Evolutionary conservation across 1,139 yeast genomes (phyloP).

Genomic region (Pichia sp.): DNA sequence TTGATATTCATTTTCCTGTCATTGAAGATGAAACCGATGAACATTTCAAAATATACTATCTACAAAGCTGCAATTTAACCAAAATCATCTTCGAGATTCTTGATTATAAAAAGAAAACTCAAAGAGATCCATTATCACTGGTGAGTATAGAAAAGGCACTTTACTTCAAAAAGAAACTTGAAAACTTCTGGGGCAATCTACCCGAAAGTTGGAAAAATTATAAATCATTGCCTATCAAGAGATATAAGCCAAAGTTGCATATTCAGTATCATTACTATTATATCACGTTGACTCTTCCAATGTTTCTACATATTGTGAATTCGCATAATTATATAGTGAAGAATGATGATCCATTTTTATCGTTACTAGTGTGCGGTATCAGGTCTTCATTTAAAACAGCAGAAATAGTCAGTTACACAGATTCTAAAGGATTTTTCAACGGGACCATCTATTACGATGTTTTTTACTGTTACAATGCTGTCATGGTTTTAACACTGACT

Average conservation of each 20-base stretch:
- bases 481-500: slow-evolving; percentile 36
- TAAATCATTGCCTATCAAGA: slow-evolving; percentile 29
- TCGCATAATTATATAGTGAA: slow-evolving; percentile 29
- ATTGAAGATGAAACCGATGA: slow-evolving; percentile 29
- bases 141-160: slow-evolving; percentile 37
- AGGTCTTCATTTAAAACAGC: slow-evolving; percentile 36
- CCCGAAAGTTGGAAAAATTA: slow-evolving; percentile 32
- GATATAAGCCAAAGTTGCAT: slow-evolving; percentile 38
- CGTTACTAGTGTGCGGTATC: slow-evolving; percentile 36
- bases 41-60: slow-evolving; percentile 33
- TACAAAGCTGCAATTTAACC: slow-evolving; percentile 33
- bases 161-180: slow-evolving; percentile 32
- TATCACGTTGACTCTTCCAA: slow-evolving; percentile 38
- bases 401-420: slow-evolving; percentile 32
- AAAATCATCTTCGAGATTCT: slow-evolving; percentile 35
- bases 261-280: slow-evolving; percentile 37
- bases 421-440: slow-evolving; percentile 34
- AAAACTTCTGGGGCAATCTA: slow-evolving; percentile 32
- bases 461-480: slow-evolving; percentile 38
- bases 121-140: slow-evolving; percentile 35
- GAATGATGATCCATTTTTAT: slow-evolving; percentile 36
- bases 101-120: slow-evolving; percentile 33
- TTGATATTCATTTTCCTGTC: slow-evolving; percentile 33
- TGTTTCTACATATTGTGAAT: slow-evolving; percentile 35
- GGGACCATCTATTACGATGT: slow-evolving; percentile 40